phyloP scores from a whole-genome alignment of 2,329 filamentous ascomycete species.

The Cytospora piceae region DNA sequence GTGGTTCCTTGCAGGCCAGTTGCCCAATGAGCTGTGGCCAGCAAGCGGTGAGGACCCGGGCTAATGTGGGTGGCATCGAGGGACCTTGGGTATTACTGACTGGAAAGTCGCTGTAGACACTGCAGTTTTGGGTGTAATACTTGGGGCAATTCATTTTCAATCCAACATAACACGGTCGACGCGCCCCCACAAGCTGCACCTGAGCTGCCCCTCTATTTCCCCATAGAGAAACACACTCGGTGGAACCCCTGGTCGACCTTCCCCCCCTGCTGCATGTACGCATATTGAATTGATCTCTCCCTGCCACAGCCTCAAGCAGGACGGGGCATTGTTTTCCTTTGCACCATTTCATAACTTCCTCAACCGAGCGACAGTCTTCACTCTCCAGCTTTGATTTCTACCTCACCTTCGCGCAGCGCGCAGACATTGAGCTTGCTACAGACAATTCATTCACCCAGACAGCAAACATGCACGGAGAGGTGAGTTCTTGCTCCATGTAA shows the following conservation, averaged over 20 bases:
- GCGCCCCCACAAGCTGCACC: conserved; percentile 15
- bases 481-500: conserved; percentile 26
- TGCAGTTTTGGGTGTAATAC: background rate
- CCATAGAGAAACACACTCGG: conserved; percentile 12
- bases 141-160: background rate
- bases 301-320: conserved; percentile 14
- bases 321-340: conserved; percentile 4
- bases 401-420: conserved; percentile 21
- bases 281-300: conserved; percentile 9
- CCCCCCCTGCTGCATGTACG: conserved; percentile 4
- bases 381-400: conserved; percentile 10
- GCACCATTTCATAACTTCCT: conserved; percentile 9
- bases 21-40: conserved; percentile 1
- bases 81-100: background rate
- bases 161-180: conserved; percentile 14
- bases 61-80: background rate
- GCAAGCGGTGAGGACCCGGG: background rate
- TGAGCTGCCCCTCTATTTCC: conserved; percentile 8
- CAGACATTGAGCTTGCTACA: conserved; percentile 15
- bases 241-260: conserved; percentile 9
- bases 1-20: conserved; percentile 1
- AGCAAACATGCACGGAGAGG: conserved; percentile 31
- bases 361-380: background rate
- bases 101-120: background rate
- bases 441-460: background rate